Base-by-base conservation (phyloP, 2,329 filamentous ascomycete genomes). In the Exophiala alcalophila region DNA sequence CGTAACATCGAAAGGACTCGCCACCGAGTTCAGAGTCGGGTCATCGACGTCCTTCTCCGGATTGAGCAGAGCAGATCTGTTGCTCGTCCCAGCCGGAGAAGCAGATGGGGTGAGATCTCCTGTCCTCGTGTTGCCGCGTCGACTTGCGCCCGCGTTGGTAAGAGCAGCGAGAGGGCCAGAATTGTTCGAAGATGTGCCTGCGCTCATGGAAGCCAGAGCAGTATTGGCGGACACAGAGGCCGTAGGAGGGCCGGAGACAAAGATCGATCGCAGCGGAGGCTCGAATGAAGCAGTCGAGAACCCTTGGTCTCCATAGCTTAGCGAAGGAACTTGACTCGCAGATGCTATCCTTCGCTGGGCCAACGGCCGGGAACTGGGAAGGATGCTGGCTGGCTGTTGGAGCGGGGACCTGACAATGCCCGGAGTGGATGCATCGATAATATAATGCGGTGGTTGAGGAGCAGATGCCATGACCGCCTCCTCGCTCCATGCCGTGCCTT, bases 41-140 rank as follows among this genome's bases (percentile, higher is more conserved):
- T 63, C 61, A 46, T 63, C 61, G 12, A 59, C 52, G 44, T 63
- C 61, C 34, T 63, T 63, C 43, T 63, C 59, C 7, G 54, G 49
- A 34, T 49, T 49, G 20, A 57, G 54, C 8, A 59, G 41, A 24
- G 55, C 41, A 27, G 54, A 51, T 27, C 54, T 43, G 20, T 24
- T 50, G 9, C 39, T 44, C 11, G 48, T 34, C 9, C 52, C 39
- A 6, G 27, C 37, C 12, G 40, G 41, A 14, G 37, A 49, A 8
- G 37, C 12, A 10, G 49, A 30, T 5, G 38, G 31, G 0, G 47
- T 38, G 18, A 44, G 16, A 33, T 53, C 47, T 20, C 42, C 43
- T 19, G 36, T 26, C 23, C 47, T 47, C n/a, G 24, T 14, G 18
- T 40, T 41, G 15, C 15, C 23, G 12, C 52, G 49, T 15, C 54